phyloP scores from a whole-genome alignment of 2,329 filamentous ascomycete genomes.

The Akanthomyces lecanii region DNA sequence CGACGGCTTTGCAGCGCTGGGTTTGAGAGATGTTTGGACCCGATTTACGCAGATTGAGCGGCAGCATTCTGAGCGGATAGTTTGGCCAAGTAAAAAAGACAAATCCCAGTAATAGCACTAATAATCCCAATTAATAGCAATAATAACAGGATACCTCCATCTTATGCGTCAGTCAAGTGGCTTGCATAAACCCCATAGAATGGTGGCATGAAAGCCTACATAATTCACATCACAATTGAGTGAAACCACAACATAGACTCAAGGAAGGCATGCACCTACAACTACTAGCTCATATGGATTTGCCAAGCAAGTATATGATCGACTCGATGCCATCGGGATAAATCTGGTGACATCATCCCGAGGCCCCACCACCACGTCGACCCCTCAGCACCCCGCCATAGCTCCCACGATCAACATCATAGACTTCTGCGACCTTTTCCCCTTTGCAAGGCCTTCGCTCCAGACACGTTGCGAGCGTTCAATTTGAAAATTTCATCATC shows the following conservation, averaged over 20 bases:
- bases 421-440: neutral
- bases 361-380: conserved; percentile 3
- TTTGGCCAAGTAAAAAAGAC: too few relatives aligned
- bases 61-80: too few relatives aligned
- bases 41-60: too few relatives aligned
- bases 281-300: neutral
- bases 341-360: conserved; percentile 12
- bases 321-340: neutral
- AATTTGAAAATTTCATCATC: neutral
- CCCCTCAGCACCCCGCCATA: conserved; percentile 15
- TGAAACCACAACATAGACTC: neutral
- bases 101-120: too few relatives aligned
- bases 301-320: neutral
- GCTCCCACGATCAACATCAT: conserved; percentile 5
- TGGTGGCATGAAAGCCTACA: too few relatives aligned
- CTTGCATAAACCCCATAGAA: neutral
- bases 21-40: too few relatives aligned
- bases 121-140: neutral
- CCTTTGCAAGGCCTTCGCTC: neutral
- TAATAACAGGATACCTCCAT: neutral
- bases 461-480: neutral
- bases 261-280: neutral
- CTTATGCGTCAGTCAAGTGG: neutral
- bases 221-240: neutral
- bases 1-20: too few relatives aligned